These are phyloP conservation scores for Blastobotrys arbuscula DNA, from an alignment of 1,139 yeast genomes.

Conservation along the genomic window DNA sequence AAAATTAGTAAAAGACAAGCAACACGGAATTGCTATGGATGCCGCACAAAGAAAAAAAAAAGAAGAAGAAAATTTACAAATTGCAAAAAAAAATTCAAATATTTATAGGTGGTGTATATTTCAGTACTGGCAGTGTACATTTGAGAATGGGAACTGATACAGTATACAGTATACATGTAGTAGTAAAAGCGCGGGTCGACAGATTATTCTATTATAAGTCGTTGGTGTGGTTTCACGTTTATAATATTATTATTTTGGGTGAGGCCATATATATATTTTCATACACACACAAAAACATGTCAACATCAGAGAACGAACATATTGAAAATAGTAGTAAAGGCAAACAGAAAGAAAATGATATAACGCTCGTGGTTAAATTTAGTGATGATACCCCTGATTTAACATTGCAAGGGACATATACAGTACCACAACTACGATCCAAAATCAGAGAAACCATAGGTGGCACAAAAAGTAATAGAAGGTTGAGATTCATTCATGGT, in stretches of 20 bases:
- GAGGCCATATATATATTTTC: not conserved
- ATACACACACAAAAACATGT: not conserved
- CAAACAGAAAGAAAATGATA: conserved; percentile 13
- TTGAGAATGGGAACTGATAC: conserved; percentile 1
- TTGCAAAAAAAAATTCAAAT: conserved; percentile 2
- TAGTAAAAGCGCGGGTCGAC: not conserved
- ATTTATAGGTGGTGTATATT: conserved; percentile 2
- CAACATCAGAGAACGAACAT: not conserved
- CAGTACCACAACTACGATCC: conserved; percentile 42
- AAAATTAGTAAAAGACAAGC: conserved; percentile 41
- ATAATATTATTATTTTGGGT: not conserved
- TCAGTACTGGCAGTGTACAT: not conserved
- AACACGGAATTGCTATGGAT: conserved; percentile 68
- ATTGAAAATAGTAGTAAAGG: conserved; percentile 5
- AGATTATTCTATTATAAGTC: too few species aligned
- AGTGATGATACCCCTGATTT: conserved; percentile 46
- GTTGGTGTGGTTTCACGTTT: not conserved
- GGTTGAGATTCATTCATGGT: conserved; percentile 66
- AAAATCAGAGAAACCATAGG: conserved; percentile 35
- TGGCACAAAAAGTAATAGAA: conserved; percentile 38
- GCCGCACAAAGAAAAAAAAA: conserved; percentile 51
- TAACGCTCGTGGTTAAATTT: conserved; percentile 45
- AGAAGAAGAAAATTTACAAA: conserved; percentile 11
- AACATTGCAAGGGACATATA: conserved; percentile 36
- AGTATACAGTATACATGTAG: not conserved